Base-by-base conservation (phyloP, 257 asterid species). In the Fraxinus cuspidata region DNA sequence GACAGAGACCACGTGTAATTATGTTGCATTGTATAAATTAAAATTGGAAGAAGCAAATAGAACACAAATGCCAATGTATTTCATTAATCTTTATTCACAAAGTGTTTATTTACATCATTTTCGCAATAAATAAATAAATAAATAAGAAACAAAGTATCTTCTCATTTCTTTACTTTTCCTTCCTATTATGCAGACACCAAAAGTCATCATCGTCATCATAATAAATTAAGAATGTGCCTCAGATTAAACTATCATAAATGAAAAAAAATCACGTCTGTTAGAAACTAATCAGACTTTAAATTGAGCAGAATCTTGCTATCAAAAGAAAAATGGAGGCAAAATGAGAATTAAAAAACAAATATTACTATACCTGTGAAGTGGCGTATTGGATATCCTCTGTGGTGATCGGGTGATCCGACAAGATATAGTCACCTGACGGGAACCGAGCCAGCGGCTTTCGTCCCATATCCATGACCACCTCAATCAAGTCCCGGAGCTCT, bases 391-490 rank as follows among this genome's bases (percentile, higher is more conserved):
- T 87, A 77, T 91, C 96, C 75, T 93, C 96, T 73, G 73, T 70
- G 10, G 96, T 86, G n/a, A 95, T 89, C 31, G 89, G 92, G 69
- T 84, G 83, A 84, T 93, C 88, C 70, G 92, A 91, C 78, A 95
- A 86, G 81, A 91, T 83, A 77, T 88, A 95, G 78, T 95, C 97
- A 40, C 98, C 98, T 2, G 96, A 91, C 2, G 98, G 99, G 60
- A 95, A 95, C 27, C 98, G 89, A 29, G 98, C 99, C 76, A 93
- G 79, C 63, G 99, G 99, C 84, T 90, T 93, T 53, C 99, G 88
- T 56, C 97, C 99, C 87, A 95, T 87, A 79, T 95, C 99, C 96
- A 95, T 91, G 76, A 95, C 98, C 81, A 93, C 94, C 78, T 95
- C 99, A 81, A 95, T 95, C 86, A 95, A 82, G 80, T 90, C 85